Evolutionary conservation across 352 stramenopile species (phyloP).

Genomic region (Globisporangium emineosum): DNA sequence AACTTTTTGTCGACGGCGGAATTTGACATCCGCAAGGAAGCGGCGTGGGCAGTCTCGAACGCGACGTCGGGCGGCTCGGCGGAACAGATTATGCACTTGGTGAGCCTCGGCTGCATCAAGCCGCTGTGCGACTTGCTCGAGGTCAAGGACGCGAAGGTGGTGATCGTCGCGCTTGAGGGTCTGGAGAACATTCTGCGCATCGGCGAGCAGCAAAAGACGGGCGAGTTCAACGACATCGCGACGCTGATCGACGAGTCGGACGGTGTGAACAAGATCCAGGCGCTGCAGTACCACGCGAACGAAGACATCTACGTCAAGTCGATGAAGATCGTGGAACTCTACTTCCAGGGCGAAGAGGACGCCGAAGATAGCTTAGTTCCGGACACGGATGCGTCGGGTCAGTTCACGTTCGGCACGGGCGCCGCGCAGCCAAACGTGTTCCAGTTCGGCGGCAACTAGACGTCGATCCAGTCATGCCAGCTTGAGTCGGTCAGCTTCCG

Average conservation of each 20-base stretch:
- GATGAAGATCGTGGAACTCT: constrained; percentile 96
- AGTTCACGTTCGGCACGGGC: constrained; percentile 76
- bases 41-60: constrained; percentile 84
- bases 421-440: constrained; percentile 74
- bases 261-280: constrained; percentile 97
- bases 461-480: neutral
- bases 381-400: constrained; percentile 65
- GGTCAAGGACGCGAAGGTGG: constrained; percentile 97
- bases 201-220: constrained; percentile 60
- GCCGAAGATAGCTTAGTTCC: constrained; percentile 87
- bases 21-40: constrained; percentile 93
- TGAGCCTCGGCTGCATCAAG: constrained; percentile 95
- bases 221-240: constrained; percentile 93
- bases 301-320: constrained; percentile 93
- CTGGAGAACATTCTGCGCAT: constrained; percentile 99
- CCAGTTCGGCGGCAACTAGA: constrained; percentile 81
- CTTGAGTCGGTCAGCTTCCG: constrained; percentile 9
- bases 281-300: constrained; percentile 97
- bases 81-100: constrained; percentile 96
- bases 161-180: constrained; percentile 97
- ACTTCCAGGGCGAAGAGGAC: constrained; percentile 98
- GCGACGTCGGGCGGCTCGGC: constrained; percentile 89
- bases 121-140: constrained; percentile 96
- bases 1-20: constrained; percentile 95
- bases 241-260: constrained; percentile 96